Evolutionary conservation across 345 rosid genomes (phyloP).

Genomic region (Linum usitatissimum): DNA sequence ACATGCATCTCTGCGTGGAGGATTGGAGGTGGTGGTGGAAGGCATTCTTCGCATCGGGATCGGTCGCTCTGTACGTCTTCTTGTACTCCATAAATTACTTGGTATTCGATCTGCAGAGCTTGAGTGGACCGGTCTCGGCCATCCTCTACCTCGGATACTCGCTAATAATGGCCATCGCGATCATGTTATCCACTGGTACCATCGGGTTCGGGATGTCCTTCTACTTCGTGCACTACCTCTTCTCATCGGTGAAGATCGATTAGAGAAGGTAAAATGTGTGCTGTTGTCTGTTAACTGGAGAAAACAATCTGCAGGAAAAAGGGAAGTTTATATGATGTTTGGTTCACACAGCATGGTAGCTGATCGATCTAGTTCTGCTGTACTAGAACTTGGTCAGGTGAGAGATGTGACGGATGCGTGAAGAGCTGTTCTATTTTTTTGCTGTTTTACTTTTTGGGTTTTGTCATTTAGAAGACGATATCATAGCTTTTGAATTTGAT

Average conservation of each 20-base stretch:
- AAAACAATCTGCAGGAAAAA: neutral
- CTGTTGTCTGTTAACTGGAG: neutral
- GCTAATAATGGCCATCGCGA: slow-evolving; percentile 60
- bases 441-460: too few species aligned
- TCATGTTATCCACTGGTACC: slow-evolving; percentile 71
- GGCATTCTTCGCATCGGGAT: slow-evolving; percentile 76
- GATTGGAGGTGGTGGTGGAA: slow-evolving; percentile 97
- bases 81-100: slow-evolving; percentile 66
- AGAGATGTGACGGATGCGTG: too few species aligned
- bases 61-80: slow-evolving; percentile 69
- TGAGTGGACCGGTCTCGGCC: slow-evolving; percentile 74
- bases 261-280: slow-evolving; percentile 11
- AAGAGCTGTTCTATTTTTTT: too few species aligned
- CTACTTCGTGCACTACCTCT: slow-evolving; percentile 74
- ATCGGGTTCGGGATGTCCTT: slow-evolving; percentile 71
- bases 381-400: too few species aligned
- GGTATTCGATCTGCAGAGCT: slow-evolving; percentile 67
- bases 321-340: neutral
- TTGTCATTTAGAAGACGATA: too few species aligned
- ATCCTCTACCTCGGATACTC: slow-evolving; percentile 70
- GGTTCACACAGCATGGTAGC: too few species aligned
- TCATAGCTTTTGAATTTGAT: too few species aligned
- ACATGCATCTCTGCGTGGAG: slow-evolving; percentile 81
- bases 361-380: too few species aligned
- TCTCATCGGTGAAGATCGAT: slow-evolving; percentile 76